phyloP scores from a whole-genome alignment of 768 basidiomycete species.

The Termitomyces sp. region DNA sequence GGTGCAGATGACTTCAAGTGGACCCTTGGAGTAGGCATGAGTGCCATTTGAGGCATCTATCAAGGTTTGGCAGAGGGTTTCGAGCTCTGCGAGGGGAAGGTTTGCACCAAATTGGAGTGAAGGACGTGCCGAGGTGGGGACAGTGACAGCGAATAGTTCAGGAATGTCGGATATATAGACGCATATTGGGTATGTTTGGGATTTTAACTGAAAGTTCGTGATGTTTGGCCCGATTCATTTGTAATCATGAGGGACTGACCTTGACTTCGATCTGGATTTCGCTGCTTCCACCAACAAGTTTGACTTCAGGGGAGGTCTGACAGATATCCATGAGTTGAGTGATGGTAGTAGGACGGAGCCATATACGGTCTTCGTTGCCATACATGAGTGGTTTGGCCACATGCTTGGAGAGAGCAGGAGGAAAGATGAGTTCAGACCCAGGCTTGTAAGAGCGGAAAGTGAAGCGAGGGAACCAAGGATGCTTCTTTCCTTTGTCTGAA shows the following conservation, averaged over 20 bases:
- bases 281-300: conserved; percentile 14
- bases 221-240: neutral
- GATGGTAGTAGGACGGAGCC: conserved; percentile 10
- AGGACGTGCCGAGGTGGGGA: conserved; percentile 1
- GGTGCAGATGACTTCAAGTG: conserved; percentile 9
- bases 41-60: neutral
- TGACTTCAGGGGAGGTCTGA: conserved; percentile 1
- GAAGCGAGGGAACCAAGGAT: conserved; percentile 14
- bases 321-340: conserved; percentile 11
- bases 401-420: conserved; percentile 6
- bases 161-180: conserved; percentile 13
- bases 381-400: conserved; percentile 8
- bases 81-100: conserved; percentile 12
- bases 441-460: conserved; percentile 13
- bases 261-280: conserved; percentile 15
- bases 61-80: conserved; percentile 6
- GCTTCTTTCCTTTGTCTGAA: conserved; percentile 1
- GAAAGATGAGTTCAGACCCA: conserved; percentile 13
- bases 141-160: conserved; percentile 4
- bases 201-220: conserved; percentile 3
- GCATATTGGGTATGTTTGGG: conserved; percentile 12
- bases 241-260: neutral
- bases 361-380: conserved; percentile 10
- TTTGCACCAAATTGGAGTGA: conserved; percentile 12
- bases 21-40: conserved; percentile 7